Percentiles rank a stretch among this genome's conserved stretches.
Conservation (phyloP, 108 stramenopile species). For the Pseudonitzschia delicatissima region DNA sequence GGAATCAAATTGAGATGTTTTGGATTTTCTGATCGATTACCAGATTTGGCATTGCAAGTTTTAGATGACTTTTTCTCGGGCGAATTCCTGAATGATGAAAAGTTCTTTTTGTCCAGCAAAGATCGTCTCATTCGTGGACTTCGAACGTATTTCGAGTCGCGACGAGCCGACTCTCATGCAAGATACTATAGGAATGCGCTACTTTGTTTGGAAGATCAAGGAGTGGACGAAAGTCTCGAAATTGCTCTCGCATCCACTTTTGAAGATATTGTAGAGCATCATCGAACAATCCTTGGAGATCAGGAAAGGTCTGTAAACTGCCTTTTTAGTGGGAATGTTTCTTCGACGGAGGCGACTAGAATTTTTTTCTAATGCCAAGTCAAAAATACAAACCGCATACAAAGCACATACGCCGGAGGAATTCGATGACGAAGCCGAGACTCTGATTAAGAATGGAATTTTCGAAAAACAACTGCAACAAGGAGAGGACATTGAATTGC, state of each 20-base stretch:
- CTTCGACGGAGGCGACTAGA: slow-evolving; percentile 48
- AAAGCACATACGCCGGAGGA: neutral
- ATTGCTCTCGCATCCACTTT: slow-evolving; percentile 38
- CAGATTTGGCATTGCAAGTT: slow-evolving; percentile 60
- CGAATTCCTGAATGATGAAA: slow-evolving; percentile 44
- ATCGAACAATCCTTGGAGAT: slow-evolving; percentile 40
- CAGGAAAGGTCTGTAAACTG: slow-evolving; percentile 48
- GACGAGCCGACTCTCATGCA: slow-evolving; percentile 66
- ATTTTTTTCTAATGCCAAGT: slow-evolving; percentile 40
- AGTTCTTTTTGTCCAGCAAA: slow-evolving; percentile 54
- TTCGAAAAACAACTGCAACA: slow-evolving; percentile 54
- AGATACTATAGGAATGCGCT: slow-evolving; percentile 68
- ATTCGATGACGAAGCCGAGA: neutral
- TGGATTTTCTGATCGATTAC: slow-evolving; percentile 79
- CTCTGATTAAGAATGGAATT: slow-evolving; percentile 10
- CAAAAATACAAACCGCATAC: slow-evolving; percentile 2
- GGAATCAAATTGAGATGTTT: slow-evolving; percentile 63
- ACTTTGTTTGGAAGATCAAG: slow-evolving; percentile 42
- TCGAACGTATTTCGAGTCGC: slow-evolving; percentile 64
- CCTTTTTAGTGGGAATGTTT: slow-evolving; percentile 74
- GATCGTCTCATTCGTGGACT: slow-evolving; percentile 62
- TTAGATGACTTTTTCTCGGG: slow-evolving; percentile 34
- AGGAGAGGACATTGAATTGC: slow-evolving; percentile 68
- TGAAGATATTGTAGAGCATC: slow-evolving; percentile 49
- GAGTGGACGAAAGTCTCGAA: slow-evolving; percentile 47